A percentile compares a stretch with the other conserved stretches of the same genome.
These are phyloP conservation scores for Elsinoe ampelina DNA, from an alignment of 2,329 filamentous ascomycete genomes.

Conservation along the genomic window DNA sequence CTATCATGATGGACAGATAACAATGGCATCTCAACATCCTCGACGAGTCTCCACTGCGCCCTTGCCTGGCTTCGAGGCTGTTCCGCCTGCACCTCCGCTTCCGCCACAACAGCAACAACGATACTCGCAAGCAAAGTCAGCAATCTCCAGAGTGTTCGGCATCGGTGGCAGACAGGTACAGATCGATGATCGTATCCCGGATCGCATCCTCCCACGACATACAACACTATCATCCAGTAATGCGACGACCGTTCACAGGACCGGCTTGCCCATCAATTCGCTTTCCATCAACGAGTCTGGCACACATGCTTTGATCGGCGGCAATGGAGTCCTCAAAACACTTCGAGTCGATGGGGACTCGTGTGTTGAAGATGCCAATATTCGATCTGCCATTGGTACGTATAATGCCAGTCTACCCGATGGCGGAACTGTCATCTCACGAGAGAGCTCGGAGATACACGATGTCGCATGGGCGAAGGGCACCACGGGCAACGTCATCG, in stretches of 20 bases:
- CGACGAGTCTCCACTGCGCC: conserved; percentile 14
- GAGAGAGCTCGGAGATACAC: conserved; percentile 52
- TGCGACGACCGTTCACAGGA: conserved; percentile 51
- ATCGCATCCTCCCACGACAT: conserved; percentile 29
- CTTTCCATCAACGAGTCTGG: conserved; percentile 54
- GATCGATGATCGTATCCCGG: conserved; percentile 25
- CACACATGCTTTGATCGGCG: conserved; percentile 56
- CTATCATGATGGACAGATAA: neutral
- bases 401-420: conserved; percentile 19
- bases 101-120: conserved; percentile 14
- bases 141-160: conserved; percentile 45
- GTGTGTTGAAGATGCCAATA: conserved; percentile 54
- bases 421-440: conserved; percentile 27
- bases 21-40: conserved; percentile 12
- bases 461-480: conserved; percentile 62
- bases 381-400: conserved; percentile 51
- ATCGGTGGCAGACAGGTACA: conserved; percentile 42
- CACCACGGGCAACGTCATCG: conserved; percentile 50
- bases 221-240: conserved; percentile 27
- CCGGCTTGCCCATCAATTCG: conserved; percentile 54
- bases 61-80: conserved; percentile 8
- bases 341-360: conserved; percentile 48
- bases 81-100: conserved; percentile 17
- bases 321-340: conserved; percentile 58
- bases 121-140: conserved; percentile 21